Evolutionary conservation across 116 monocot species (phyloP).

Genomic region (Cymodocea nodosa): DNA sequence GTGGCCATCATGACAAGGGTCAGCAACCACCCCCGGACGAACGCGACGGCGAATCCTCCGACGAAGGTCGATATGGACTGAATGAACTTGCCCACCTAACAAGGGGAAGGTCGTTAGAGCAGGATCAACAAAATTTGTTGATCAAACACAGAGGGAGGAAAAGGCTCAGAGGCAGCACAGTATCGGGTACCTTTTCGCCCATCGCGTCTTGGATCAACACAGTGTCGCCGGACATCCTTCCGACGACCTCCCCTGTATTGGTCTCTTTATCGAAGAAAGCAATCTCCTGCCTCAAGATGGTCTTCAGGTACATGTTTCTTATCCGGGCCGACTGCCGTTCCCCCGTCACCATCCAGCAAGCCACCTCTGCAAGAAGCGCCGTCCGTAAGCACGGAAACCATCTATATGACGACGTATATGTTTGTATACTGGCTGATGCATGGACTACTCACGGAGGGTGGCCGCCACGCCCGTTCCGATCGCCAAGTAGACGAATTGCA

Average conservation of each 20-base stretch:
- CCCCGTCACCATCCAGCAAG: constrained; percentile 64
- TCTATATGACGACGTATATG: no score
- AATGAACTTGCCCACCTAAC: constrained; percentile 41
- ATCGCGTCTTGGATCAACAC: constrained; percentile 78
- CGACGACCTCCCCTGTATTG: constrained; percentile 59
- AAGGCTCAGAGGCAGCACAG: neutral
- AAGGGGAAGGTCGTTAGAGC: neutral
- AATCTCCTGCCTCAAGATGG: constrained; percentile 63
- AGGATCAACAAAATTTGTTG: no score
- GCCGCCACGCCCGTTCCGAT: constrained; percentile 2
- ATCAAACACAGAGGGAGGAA: neutral
- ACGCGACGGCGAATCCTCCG: constrained; percentile 30
- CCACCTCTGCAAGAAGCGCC: constrained; percentile 27
- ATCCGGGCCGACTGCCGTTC: constrained; percentile 58
- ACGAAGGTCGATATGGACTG: constrained; percentile 27
- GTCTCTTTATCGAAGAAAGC: constrained; percentile 75
- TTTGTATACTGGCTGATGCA: no score
- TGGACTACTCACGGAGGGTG: neutral
- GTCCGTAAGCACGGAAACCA: no score
- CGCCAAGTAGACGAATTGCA: constrained; percentile 6
- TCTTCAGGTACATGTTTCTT: constrained; percentile 50
- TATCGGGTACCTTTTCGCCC: constrained; percentile 57
- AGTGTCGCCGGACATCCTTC: constrained; percentile 78
- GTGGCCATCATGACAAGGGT: constrained; percentile 33
- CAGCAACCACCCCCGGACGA: constrained; percentile 38